These are phyloP conservation scores for Dactylis glomerata DNA, from an alignment of 176 grass and related monocot species.

Conservation along the genomic window DNA sequence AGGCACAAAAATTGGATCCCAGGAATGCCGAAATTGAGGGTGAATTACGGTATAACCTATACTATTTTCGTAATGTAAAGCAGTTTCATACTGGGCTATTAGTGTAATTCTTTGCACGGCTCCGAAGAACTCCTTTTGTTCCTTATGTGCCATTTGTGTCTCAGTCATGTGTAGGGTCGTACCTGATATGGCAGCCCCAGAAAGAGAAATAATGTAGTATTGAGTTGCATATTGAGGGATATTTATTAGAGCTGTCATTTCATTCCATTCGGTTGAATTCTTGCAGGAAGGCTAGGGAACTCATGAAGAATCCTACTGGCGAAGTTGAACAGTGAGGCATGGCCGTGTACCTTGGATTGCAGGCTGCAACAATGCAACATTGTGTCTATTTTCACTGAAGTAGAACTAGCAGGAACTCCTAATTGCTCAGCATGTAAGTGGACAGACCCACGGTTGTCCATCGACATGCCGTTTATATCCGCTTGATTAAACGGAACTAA, in stretches of 20 bases:
- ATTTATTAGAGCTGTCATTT: not conserved
- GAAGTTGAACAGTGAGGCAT: not conserved
- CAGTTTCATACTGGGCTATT: not conserved
- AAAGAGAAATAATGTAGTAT: not conserved
- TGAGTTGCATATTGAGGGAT: too few species aligned
- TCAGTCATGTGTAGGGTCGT: not conserved
- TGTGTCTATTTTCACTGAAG: not conserved
- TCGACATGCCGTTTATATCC: too few species aligned
- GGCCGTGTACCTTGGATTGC: not conserved
- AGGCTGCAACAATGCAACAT: not conserved
- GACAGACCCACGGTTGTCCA: too few species aligned
- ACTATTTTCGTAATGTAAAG: not conserved
- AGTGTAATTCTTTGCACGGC: not conserved
- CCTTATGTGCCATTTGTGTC: not conserved
- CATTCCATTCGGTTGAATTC: not conserved
- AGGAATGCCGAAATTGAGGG: slow-evolving; percentile 19
- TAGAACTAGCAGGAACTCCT: not conserved
- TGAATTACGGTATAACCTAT: slow-evolving; percentile 26
- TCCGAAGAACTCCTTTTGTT: not conserved
- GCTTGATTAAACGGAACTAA: too few species aligned
- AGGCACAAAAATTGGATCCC: slow-evolving; percentile 24
- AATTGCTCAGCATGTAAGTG: too few species aligned
- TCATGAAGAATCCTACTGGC: not conserved
- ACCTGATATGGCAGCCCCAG: not conserved
- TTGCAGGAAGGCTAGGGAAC: slow-evolving; percentile 12